These are phyloP conservation scores for Mycena crocata DNA, from an alignment of 768 basidiomycete genomes.

Conservation along the genomic window DNA sequence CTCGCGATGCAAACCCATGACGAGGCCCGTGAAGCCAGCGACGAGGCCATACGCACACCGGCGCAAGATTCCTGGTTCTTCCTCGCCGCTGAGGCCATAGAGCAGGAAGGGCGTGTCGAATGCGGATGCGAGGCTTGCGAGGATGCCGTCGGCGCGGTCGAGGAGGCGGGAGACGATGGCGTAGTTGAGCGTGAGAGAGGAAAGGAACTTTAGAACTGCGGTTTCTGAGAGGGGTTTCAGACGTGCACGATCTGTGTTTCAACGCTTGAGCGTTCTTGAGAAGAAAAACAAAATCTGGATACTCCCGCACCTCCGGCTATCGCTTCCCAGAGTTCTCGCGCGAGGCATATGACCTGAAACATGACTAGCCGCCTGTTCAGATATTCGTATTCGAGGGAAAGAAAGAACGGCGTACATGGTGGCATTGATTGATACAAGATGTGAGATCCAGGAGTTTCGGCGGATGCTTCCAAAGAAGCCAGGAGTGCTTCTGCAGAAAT, in stretches of 20 bases:
- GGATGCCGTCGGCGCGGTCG: not conserved
- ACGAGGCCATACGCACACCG: not conserved
- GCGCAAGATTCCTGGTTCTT: not conserved
- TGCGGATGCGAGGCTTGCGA: not conserved
- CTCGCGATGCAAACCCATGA: conserved; percentile 14
- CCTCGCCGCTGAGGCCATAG: not conserved
- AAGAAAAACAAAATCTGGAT: too few species aligned
- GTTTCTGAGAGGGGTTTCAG: conserved; percentile 22
- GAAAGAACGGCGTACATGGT: too few species aligned
- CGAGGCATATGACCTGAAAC: too few species aligned
- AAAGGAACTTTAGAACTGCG: conserved; percentile 4
- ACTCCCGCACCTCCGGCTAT: too few species aligned
- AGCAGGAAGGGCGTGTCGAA: not conserved
- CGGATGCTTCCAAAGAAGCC: too few species aligned
- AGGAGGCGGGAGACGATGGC: conserved; percentile 4
- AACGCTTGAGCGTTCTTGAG: too few species aligned
- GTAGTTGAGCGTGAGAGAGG: conserved; percentile 4
- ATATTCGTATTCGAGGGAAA: too few species aligned
- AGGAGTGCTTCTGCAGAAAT: too few species aligned
- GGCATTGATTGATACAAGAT: too few species aligned
- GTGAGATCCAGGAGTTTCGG: too few species aligned
- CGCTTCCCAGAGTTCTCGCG: too few species aligned
- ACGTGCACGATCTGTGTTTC: conserved; percentile 10
- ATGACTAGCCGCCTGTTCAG: too few species aligned
- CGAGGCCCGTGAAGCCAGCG: conserved; percentile 6